Conservation (phyloP, 495 filamentous ascomycete species). For the Halenospora varia region DNA sequence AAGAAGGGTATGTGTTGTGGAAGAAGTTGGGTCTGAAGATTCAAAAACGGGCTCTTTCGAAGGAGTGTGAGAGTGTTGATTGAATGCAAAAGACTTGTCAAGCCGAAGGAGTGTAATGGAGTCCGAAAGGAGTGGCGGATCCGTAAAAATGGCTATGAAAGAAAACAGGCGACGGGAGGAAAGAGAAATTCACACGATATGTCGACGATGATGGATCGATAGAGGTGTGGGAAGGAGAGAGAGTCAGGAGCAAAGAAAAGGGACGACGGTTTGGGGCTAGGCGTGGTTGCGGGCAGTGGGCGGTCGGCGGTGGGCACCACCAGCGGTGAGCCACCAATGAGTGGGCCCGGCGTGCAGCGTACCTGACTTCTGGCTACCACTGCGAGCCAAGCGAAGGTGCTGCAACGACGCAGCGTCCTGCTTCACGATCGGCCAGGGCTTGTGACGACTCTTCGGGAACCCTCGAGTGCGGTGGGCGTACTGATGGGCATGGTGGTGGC, state of each 20-base stretch:
- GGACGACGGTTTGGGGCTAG: background rate
- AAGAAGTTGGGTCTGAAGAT: conserved; percentile 1
- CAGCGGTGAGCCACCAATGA: background rate
- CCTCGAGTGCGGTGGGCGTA: too few species aligned
- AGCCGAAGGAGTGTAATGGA: conserved; percentile 28
- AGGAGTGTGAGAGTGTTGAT: conserved; percentile 9
- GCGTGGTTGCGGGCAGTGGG: background rate
- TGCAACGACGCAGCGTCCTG: background rate
- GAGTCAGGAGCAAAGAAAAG: conserved; percentile 6
- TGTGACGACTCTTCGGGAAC: background rate
- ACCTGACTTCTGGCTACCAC: too few species aligned
- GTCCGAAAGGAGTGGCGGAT: conserved; percentile 24
- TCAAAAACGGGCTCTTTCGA: conserved; percentile 11
- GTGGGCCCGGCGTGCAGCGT: too few species aligned
- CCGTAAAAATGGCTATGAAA: conserved; percentile 20
- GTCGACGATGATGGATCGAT: conserved; percentile 8
- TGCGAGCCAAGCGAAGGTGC: background rate
- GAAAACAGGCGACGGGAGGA: conserved; percentile 15
- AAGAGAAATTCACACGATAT: conserved; percentile 13
- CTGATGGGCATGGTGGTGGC: background rate
- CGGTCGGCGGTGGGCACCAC: background rate
- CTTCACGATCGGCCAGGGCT: background rate
- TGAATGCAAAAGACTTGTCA: conserved; percentile 12
- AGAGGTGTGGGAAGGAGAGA: conserved; percentile 5
- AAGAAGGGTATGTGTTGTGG: conserved; percentile 15